These are phyloP conservation scores for Marchantia polymorpha DNA, from an alignment of 225 moss, liverwort and hornwort species.

Conservation along the genomic window DNA sequence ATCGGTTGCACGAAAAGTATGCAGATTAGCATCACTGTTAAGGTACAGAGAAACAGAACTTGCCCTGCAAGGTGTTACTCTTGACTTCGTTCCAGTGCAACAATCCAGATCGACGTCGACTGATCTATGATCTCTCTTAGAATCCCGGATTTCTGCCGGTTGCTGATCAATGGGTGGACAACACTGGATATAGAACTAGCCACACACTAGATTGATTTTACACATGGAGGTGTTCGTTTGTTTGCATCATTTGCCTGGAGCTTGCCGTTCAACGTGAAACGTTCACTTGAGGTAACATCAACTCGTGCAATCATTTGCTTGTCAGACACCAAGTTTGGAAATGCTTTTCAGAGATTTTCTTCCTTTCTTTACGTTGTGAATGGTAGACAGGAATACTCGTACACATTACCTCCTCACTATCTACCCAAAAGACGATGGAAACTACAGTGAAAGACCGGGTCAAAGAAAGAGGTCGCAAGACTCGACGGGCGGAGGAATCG, in stretches of 20 bases:
- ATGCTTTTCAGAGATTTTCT: constrained; percentile 1
- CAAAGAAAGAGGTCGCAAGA: neutral
- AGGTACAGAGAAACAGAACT: neutral
- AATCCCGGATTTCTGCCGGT: constrained; percentile 1
- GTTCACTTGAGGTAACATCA: constrained; percentile 20
- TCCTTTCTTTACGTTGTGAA: neutral
- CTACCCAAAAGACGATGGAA: neutral
- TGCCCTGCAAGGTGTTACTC: neutral
- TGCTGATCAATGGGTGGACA: constrained; percentile 2
- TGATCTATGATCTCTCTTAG: neutral
- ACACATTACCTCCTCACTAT: neutral
- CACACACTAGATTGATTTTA: constrained; percentile 7
- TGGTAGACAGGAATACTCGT: neutral
- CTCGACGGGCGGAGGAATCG: neutral
- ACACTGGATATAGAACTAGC: constrained; percentile 18
- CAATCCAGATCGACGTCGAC: neutral
- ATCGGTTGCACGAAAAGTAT: neutral
- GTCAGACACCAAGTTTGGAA: constrained; percentile 22
- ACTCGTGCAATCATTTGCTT: constrained; percentile 31
- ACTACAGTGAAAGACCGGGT: neutral
- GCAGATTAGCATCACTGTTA: neutral
- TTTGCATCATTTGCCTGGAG: constrained; percentile 15
- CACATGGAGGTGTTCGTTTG: neutral
- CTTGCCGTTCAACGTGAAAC: constrained; percentile 16
- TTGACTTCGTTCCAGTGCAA: neutral